Base-by-base conservation (phyloP, 2,329 filamentous ascomycete species). In the Elsinoe arachidis region DNA sequence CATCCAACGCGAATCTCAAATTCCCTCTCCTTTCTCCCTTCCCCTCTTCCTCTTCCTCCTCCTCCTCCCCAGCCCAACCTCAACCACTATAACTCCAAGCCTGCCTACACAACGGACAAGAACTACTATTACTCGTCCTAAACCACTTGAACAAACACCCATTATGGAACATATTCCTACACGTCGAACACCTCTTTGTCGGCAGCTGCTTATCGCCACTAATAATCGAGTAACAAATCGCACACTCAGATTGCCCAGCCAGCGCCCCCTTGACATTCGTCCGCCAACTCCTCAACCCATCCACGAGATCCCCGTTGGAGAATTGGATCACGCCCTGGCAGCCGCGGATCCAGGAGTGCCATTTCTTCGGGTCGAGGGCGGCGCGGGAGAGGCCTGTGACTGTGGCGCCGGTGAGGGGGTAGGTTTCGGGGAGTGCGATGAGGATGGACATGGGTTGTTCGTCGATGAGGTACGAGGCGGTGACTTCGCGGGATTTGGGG, bases 101-200 rank as follows among this genome's bases (percentile, higher is more conserved):
- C 69, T 95, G 96, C 65, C 93, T 80, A 73, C 93, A 99, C 62
- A 99, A 76, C 49, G 93, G 93, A 72, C 93, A 99, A 51, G 87
- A 92, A 66, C 88, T 93, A 67, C 89, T 86, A 71, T 89, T 95
- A 69, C 90, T 96, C 65, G 81, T 92, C 78, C 89, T 88, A 77
- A 99, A 97, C 93, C 93, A 99, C 73, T 92, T 91, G 76, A 90
- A 96, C 73, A 99, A 73, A 74, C 93, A 99, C 2, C 82, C 82
- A 1, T 86, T 81, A 72, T 99, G 93, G 77, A 97, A 99, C 55
- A 88, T 76, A 72, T 99, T 92, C 77, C 90, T 92, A 79, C 93
- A 99, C 1, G 92, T 97, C 47, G 81, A 78, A 71, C 93, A 99
- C 56, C 83, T 80, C 78, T 97, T 97, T 70, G 93, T 92, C 0